These are phyloP conservation scores for Nelumbo lutea DNA, from an alignment of 164 flowering plant genomes.

Conservation along the genomic window DNA sequence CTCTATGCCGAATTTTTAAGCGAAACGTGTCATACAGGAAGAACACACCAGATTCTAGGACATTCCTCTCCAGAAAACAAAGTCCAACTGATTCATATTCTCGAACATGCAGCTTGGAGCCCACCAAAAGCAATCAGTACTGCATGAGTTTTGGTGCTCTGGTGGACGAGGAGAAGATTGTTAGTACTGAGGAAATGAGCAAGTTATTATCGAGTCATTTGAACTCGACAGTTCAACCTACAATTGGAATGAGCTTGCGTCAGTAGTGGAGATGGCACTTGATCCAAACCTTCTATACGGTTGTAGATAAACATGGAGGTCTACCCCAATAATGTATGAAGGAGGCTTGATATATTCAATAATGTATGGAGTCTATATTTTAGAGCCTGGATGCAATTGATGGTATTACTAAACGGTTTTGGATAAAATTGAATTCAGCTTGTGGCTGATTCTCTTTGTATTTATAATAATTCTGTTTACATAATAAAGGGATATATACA, in stretches of 20 bases:
- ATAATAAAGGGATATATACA: too few species aligned
- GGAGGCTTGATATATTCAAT: too few species aligned
- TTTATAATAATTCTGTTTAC: too few species aligned
- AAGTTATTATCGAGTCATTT: conserved; percentile 9
- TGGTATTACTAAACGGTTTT: too few species aligned
- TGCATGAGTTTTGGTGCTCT: conserved; percentile 21
- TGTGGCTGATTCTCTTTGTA: too few species aligned
- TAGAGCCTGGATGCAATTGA: too few species aligned
- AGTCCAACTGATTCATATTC: conserved; percentile 17
- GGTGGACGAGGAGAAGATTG: conserved; percentile 18
- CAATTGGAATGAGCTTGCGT: conserved; percentile 53
- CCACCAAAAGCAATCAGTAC: conserved; percentile 12
- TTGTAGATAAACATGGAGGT: conserved; percentile 2
- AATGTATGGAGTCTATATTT: too few species aligned
- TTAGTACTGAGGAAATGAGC: conserved; percentile 12
- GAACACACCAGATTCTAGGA: conserved; percentile 41
- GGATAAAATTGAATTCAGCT: too few species aligned
- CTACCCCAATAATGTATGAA: too few species aligned
- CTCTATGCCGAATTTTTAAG: conserved; percentile 83
- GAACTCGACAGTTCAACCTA: conserved; percentile 14
- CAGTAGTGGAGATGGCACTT: conserved; percentile 31
- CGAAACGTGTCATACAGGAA: conserved; percentile 40
- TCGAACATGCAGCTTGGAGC: conserved; percentile 38
- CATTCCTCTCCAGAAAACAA: conserved; percentile 10
- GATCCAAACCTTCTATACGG: conserved; percentile 18